Base-by-base conservation (phyloP, 345 rosid genomes). In the Carallia pectinifolia region DNA sequence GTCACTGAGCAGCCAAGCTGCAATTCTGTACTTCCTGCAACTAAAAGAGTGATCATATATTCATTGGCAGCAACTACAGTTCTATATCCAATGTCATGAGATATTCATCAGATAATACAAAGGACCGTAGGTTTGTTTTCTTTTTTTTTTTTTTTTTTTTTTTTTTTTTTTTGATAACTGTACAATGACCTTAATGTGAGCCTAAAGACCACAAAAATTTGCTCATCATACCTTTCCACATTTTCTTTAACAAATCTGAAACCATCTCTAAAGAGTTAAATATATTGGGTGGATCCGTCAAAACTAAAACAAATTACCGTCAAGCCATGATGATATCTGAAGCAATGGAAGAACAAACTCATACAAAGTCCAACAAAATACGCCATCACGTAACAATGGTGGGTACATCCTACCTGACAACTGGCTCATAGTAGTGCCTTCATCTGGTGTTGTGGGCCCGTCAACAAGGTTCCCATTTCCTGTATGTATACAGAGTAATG, bases 1-100 rank as follows among this genome's bases (percentile, higher is more conserved):
- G 62, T 63, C 72, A 89, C 87, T 16, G 81, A 75, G 81, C 72
- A 70, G 53, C 98, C 96, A 73, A 68, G 68, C 63, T 70, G 74
- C 86, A 84, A 72, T 50, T 82, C 78, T 6, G 65, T 53, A 69
- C 64, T 67, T 68, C 78, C 91, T 85, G 81, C 80, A 64, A 58
- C 33, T 53, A 33, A 55, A 58, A 75, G 17, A 37, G 8, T 9
- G 8, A 6, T 16, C 2, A 53, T 3, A 2, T 31, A 52, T 61
- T 27, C 31, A 23, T 18, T 3, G 18, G 29, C 29, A 36, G 29
- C 23, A 6, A 33, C 29, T 5, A 47, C n/a, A 18, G 23, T 50
- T 48, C 23, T 23, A 53, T 6, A 59, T 59, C 18, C 58, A 40
- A 38, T 3, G 19, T 27, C 66, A 1, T 15, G 63, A 33, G 39